Evolutionary conservation across 257 asterid species (phyloP).

Genomic region (Nicotiana attenuata): DNA sequence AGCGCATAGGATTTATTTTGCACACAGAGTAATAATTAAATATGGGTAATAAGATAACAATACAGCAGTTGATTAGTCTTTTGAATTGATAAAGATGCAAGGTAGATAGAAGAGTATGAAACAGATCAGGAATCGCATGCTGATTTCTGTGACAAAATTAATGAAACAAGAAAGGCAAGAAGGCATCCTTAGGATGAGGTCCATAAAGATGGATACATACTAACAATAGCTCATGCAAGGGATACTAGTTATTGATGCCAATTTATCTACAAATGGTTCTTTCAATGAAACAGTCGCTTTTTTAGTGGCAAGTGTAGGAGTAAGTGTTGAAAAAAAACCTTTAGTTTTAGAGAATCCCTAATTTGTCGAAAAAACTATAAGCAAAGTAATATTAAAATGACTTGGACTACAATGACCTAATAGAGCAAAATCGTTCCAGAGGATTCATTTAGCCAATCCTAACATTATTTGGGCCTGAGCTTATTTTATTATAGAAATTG

Average conservation of each 20-base stretch:
- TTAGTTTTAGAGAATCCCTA: neutral
- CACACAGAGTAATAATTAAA: neutral
- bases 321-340: neutral
- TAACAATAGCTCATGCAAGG: neutral
- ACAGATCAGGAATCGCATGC: neutral
- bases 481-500: neutral
- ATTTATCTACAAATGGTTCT: neutral
- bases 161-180: too few relatives aligned
- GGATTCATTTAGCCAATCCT: slow-evolving; percentile 2
- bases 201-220: neutral
- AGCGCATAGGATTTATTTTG: neutral
- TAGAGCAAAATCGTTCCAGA: neutral
- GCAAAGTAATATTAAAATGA: neutral
- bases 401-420: neutral
- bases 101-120: too few relatives aligned
- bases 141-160: neutral
- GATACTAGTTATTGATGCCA: neutral
- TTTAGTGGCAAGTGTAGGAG: neutral
- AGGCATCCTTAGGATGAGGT: neutral
- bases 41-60: neutral
- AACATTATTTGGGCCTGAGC: neutral
- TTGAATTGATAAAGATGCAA: neutral
- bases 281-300: neutral
- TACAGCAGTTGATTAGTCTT: neutral
- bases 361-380: neutral